A percentile compares a stretch with the other conserved stretches of the same genome.
These are phyloP conservation scores for Lyophyllum shimeji DNA, from an alignment of 768 basidiomycete genomes.

Conservation along the genomic window DNA sequence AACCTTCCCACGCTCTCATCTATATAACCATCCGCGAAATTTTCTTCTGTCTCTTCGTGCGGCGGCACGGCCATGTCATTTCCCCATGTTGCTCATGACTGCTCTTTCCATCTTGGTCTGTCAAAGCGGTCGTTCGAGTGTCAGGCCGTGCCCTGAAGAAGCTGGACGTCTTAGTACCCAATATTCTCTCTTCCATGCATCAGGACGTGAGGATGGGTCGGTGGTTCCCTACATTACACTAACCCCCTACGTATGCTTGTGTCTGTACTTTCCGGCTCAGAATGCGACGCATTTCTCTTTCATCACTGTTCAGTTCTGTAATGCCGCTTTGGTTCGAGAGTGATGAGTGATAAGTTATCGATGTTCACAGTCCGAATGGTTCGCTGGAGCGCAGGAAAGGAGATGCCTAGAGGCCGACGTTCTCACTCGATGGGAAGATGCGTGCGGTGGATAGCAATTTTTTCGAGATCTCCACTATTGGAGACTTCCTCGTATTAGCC, in stretches of 20 bases:
- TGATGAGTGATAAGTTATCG: too few relatives aligned
- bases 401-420: too few relatives aligned
- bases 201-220: slow-evolving; percentile 70
- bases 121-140: slow-evolving; percentile 83
- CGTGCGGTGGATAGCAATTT: too few relatives aligned
- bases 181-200: slow-evolving; percentile 42
- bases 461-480: too few relatives aligned
- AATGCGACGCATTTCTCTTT: background rate
- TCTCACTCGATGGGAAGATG: too few relatives aligned
- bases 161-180: slow-evolving; percentile 82
- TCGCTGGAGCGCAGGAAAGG: too few relatives aligned
- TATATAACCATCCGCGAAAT: slow-evolving; percentile 4
- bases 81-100: slow-evolving; percentile 92
- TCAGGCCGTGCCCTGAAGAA: slow-evolving; percentile 81
- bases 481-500: too few relatives aligned
- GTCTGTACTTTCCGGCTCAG: background rate
- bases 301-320: too few relatives aligned
- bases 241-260: background rate
- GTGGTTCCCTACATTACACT: slow-evolving; percentile 56
- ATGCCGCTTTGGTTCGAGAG: too few relatives aligned
- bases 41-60: slow-evolving; percentile 51
- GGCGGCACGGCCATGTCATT: slow-evolving; percentile 75
- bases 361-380: too few relatives aligned
- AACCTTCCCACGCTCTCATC: slow-evolving; percentile 34
- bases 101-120: slow-evolving; percentile 38